phyloP scores from a whole-genome alignment of 208 protist species.

The Porcisia deanei region DNA sequence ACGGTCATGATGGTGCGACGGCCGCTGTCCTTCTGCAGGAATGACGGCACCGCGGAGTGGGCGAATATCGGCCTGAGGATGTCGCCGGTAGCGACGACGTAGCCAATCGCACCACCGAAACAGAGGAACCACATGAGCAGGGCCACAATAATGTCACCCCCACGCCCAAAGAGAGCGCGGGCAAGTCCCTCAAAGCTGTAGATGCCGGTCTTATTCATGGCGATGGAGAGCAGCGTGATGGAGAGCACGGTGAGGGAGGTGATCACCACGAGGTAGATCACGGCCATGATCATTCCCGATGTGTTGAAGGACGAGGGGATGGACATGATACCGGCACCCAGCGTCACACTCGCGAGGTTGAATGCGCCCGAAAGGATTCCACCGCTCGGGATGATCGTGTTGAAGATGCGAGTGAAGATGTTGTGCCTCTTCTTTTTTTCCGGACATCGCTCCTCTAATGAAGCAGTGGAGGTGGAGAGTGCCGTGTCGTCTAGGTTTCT shows the following conservation, averaged over 20 bases:
- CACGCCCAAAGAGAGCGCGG: constrained; percentile 52
- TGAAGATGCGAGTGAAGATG: constrained; percentile 20
- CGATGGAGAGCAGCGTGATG: constrained; percentile 49
- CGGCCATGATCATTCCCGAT: constrained; percentile 51
- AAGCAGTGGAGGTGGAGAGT: not conserved
- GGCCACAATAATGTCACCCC: constrained; percentile 51
- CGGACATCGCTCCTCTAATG: not conserved
- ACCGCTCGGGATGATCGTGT: constrained; percentile 43
- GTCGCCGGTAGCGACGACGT: constrained; percentile 50
- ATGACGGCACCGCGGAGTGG: constrained; percentile 31
- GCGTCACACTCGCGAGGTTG: constrained; percentile 58
- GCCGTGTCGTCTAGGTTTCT: not conserved
- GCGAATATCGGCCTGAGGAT: constrained; percentile 37
- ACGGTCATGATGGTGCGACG: constrained; percentile 34
- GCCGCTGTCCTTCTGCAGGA: constrained; percentile 34
- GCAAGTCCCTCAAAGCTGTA: constrained; percentile 53
- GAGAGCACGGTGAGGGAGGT: constrained; percentile 60
- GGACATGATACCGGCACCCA: constrained; percentile 72
- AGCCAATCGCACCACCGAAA: constrained; percentile 53
- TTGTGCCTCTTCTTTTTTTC: not conserved
- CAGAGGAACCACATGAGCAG: constrained; percentile 60
- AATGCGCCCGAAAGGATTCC: constrained; percentile 44
- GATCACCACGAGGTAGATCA: constrained; percentile 65
- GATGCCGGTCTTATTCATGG: constrained; percentile 55
- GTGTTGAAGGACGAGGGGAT: constrained; percentile 61